Conservation (phyloP, 2,329 filamentous ascomycete genomes). For the Diaporthe velutina region DNA sequence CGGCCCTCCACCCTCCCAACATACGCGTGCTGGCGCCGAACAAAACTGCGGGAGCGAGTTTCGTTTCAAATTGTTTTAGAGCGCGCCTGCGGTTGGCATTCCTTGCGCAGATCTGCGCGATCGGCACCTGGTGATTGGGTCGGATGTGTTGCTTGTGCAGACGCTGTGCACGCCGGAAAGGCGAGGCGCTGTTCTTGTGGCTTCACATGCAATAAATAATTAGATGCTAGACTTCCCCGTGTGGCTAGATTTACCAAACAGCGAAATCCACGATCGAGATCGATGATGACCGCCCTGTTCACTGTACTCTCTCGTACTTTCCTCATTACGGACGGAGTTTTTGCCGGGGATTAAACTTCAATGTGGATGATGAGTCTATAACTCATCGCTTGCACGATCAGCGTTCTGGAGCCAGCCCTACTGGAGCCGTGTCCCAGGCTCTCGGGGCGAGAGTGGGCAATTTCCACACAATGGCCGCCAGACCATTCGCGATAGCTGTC, state of each 20-base stretch:
- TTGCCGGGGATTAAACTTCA: background rate
- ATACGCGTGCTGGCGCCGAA: slow-evolving; percentile 2
- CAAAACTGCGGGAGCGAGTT: background rate
- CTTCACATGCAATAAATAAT: slow-evolving; percentile 18
- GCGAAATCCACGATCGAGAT: slow-evolving; percentile 9
- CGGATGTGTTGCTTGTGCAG: slow-evolving; percentile 14
- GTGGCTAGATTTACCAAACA: background rate
- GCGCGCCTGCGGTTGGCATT: slow-evolving; percentile 7
- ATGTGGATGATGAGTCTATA: background rate
- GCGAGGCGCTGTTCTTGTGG: background rate
- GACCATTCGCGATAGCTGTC: background rate
- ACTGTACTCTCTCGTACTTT: background rate
- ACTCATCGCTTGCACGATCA: background rate
- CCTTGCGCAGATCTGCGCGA: slow-evolving; percentile 24
- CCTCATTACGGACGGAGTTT: background rate
- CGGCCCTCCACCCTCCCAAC: background rate
- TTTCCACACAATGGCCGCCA: background rate
- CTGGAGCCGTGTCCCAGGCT: background rate
- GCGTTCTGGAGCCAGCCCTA: slow-evolving; percentile 14
- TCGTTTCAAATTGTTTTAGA: slow-evolving; percentile 23
- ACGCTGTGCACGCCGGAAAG: background rate
- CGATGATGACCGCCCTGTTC: background rate
- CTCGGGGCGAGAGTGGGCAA: background rate
- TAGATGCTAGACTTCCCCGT: background rate
- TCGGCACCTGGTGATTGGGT: slow-evolving; percentile 24